Evolutionary conservation across 83 land plant species (phyloP), one percentile per base, ranked within the genome.

Genomic region (Picea mariana): DNA sequence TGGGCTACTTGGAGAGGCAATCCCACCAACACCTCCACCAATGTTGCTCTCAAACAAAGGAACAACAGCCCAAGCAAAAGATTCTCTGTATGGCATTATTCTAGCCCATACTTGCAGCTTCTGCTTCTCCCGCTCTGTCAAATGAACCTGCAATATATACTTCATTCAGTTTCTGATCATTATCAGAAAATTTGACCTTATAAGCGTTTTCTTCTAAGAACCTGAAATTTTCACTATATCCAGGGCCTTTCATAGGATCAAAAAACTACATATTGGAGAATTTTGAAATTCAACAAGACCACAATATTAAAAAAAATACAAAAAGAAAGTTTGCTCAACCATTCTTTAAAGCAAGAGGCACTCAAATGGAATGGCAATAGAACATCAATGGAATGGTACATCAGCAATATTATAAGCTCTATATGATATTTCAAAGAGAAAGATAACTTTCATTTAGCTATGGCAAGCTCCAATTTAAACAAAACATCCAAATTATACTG

Each of bases 31-130:
- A 68, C 83, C 89, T 31, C 82, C 89, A 81, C 82, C 80, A 72
- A 86, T 84, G 78, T 83, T 88, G 80, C 80, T 88, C 71, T 97
- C 99, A 90, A 97, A 97, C 67, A 97, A 81, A 27, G 99, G 94
- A 77, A 97, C 96, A 62, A 92, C 82, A 12, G 95, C 97, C 99
- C 98, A 97, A 42, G 99, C 97, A 87, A 97, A 97, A 63, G 98
- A 90, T 81, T 97, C 98, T 87, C 89, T 88, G 82, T 94, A 94
- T 55, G 99, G 99, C 99, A 97, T 97, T 20, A 95, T 93, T 44
- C 95, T 88, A 62, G 98, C 97, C 99, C 99, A 97, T 17, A 97
- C 97, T 88, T 97, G 97, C 72, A 97, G 89, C 83, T 91, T 93
- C 82, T 97, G 99, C 75, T 87, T 97, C 72, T 97, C 99, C 77